phyloP scores from a whole-genome alignment of 495 filamentous ascomycete species.

The Lophium mytilinum region DNA sequence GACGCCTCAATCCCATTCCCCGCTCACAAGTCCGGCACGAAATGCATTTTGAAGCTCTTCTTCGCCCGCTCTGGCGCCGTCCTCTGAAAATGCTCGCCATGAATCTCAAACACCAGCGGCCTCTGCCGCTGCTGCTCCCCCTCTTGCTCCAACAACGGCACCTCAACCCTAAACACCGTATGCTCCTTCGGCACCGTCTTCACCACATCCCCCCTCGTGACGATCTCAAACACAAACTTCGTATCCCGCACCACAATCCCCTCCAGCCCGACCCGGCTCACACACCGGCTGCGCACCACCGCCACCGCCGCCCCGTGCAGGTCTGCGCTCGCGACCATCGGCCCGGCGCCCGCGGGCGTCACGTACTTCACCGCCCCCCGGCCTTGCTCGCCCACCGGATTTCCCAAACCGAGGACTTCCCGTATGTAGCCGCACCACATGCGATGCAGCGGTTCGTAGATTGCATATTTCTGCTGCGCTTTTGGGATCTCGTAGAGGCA shows the following conservation, averaged over 20 bases:
- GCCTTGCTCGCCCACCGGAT: conserved; percentile 16
- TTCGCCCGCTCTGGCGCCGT: conserved; percentile 76
- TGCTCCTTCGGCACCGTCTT: conserved; percentile 78
- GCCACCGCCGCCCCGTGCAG: conserved; percentile 81
- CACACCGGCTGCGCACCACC: conserved; percentile 73
- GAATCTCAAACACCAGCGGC: conserved; percentile 71
- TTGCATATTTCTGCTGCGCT: conserved; percentile 57
- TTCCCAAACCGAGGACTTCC: conserved; percentile 52
- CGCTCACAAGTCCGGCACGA: conserved; percentile 27
- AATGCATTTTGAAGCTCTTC: conserved; percentile 71
- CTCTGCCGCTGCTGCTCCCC: conserved; percentile 15
- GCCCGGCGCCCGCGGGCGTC: conserved; percentile 46
- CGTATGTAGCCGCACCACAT: conserved; percentile 82
- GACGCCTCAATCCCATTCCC: not conserved
- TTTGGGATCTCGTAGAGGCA: conserved; percentile 66
- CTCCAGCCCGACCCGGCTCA: conserved; percentile 68
- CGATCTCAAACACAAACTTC: conserved; percentile 75
- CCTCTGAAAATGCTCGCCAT: conserved; percentile 79
- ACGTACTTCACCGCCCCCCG: conserved; percentile 34
- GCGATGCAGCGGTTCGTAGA: conserved; percentile 66
- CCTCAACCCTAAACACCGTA: conserved; percentile 70
- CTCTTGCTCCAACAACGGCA: conserved; percentile 44
- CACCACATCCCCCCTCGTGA: conserved; percentile 51
- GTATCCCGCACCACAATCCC: conserved; percentile 88
- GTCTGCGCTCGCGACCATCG: conserved; percentile 72